These are phyloP conservation scores for Sarocladium brachiariae DNA, from an alignment of 2,329 filamentous ascomycete species.

Conservation along the genomic window DNA sequence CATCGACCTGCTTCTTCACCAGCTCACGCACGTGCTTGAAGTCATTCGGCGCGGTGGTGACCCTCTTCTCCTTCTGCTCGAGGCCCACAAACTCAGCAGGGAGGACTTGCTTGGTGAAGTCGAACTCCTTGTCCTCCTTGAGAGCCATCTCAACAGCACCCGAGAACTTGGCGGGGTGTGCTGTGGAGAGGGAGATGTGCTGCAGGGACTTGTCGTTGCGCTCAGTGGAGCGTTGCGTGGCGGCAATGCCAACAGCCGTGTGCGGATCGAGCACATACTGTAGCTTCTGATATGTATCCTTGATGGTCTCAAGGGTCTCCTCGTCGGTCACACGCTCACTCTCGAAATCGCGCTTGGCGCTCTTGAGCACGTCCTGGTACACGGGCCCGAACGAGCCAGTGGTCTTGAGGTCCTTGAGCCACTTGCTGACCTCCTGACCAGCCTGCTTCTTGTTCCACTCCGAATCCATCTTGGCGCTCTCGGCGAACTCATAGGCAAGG, in stretches of 20 bases:
- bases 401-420: conserved; percentile 75
- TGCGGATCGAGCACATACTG: conserved; percentile 90
- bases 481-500: conserved; percentile 67
- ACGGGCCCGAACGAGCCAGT: conserved; percentile 77
- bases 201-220: conserved; percentile 41
- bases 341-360: conserved; percentile 68
- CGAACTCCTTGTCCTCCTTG: conserved; percentile 19
- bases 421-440: conserved; percentile 68
- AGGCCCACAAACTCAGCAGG: conserved; percentile 77
- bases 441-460: conserved; percentile 61
- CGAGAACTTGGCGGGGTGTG: conserved; percentile 92
- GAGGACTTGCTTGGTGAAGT: conserved; percentile 67
- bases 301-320: conserved; percentile 61
- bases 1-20: conserved; percentile 65
- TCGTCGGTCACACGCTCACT: conserved; percentile 65
- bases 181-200: conserved; percentile 87
- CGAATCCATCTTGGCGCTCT: conserved; percentile 53
- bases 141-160: conserved; percentile 60
- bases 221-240: conserved; percentile 61
- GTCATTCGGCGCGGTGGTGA: conserved; percentile 61
- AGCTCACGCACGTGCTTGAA: conserved; percentile 72
- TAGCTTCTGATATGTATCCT: conserved; percentile 47
- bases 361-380: conserved; percentile 62
- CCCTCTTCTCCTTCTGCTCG: conserved; percentile 66
- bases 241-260: conserved; percentile 78